A percentile compares a stretch with the other conserved stretches of the same genome.
phyloP scores from a whole-genome alignment of 352 stramenopile species.

The Globisporangium ultimum region DNA sequence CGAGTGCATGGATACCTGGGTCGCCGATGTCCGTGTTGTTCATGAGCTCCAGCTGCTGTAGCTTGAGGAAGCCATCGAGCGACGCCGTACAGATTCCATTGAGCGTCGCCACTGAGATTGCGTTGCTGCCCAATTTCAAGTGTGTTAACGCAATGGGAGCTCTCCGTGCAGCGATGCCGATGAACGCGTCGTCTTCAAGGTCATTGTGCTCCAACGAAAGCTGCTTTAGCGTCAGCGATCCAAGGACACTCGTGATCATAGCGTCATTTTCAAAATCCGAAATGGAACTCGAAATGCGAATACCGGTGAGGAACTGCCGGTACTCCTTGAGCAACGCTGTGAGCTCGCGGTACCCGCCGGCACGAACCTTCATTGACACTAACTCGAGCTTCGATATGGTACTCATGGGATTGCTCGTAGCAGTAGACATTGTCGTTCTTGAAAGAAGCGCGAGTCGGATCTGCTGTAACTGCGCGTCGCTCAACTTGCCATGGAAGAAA shows the following conservation, averaged over 20 bases:
- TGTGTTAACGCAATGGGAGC: slow-evolving; percentile 31
- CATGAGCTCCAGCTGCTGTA: slow-evolving; percentile 55
- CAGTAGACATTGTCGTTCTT: not conserved
- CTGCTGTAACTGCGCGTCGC: slow-evolving; percentile 35
- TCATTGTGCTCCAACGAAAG: slow-evolving; percentile 81
- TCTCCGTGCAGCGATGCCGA: slow-evolving; percentile 16
- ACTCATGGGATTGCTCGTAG: slow-evolving; percentile 13
- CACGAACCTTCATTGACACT: slow-evolving; percentile 64
- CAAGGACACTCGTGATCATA: slow-evolving; percentile 41
- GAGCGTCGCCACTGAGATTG: slow-evolving; percentile 44
- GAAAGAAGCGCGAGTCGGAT: slow-evolving; percentile 27
- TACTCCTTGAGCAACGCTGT: slow-evolving; percentile 34
- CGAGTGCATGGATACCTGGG: slow-evolving; percentile 51
- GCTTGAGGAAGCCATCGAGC: slow-evolving; percentile 41
- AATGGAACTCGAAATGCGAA: slow-evolving; percentile 62
- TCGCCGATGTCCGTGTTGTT: slow-evolving; percentile 72
- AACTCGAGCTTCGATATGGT: slow-evolving; percentile 37
- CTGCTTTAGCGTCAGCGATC: slow-evolving; percentile 25
- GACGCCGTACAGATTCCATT: slow-evolving; percentile 39
- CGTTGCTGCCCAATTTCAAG: slow-evolving; percentile 61
- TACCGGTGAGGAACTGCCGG: slow-evolving; percentile 26
- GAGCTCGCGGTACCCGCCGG: slow-evolving; percentile 41
- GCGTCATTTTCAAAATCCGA: slow-evolving; percentile 51
- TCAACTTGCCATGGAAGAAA: slow-evolving; percentile 75
- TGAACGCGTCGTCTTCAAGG: slow-evolving; percentile 65